Evolutionary conservation across 805 yeast genomes (phyloP), one percentile per base, ranked within the genome.

Genomic region (Wickerhamomyces ciferrii): DNA sequence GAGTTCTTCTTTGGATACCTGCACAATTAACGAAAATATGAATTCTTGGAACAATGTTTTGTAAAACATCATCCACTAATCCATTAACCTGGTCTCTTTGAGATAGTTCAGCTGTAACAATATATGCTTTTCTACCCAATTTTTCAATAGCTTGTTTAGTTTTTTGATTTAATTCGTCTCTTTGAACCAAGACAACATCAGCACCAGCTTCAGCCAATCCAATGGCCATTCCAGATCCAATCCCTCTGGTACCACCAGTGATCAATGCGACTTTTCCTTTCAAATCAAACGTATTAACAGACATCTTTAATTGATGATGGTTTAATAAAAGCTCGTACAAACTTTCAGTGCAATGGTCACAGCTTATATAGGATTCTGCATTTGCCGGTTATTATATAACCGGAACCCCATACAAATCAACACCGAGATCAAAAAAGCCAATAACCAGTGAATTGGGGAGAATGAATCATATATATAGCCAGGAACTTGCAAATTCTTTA

Each of bases 181-280:
- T 32, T 32, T 32, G 36, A 17, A 32, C 36, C 11, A 32, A 32
- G 11, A 32, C 13, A 5, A 32, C 10, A 17, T 32, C 36, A 13
- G 36, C 36, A 32, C 3, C 74, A 62, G 70, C 62, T 49, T 64
- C 67, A 25, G 70, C 66, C 54, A 45, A 70, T 54, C 29, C 59
- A 42, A 36, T 34, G 23, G 43, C 43, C 43, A 42, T 32, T 10
- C 39, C 43, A 13, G 34, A 59, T n/a, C 59, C 52, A 27, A 72
- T 56, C 1, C 66, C 76, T 20, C 71, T 73, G 49, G 72, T 72
- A 19, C 74, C 59, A 19, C 73, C 63, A 8, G 36, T 32, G 10
- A 32, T 10, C 19, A 32, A 32, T n/a, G 36, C 36, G 3, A 17
- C 19, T 32, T 32, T 32, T 10, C 36, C 36, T 7, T 32, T 17